These are phyloP conservation scores for Paramecium pentaurelia DNA, from an alignment of 73 alveolate species.

Conservation along the genomic window DNA sequence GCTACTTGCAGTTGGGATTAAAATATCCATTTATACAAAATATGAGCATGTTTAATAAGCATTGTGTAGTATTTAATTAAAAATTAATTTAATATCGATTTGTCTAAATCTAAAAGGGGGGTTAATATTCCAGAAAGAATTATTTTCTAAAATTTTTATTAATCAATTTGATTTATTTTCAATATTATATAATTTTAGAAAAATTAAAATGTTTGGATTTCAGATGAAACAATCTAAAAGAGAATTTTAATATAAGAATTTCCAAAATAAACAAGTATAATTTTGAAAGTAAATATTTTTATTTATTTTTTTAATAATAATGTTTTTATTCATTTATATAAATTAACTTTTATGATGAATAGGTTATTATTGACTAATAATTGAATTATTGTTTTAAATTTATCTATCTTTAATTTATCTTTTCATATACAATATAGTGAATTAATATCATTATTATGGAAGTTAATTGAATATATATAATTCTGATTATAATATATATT, in stretches of 20 bases:
- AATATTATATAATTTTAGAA: too few species aligned
- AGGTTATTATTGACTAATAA: too few species aligned
- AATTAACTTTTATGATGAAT: too few species aligned
- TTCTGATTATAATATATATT: background rate
- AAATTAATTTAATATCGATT: background rate
- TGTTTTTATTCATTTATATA: too few species aligned
- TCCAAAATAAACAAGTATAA: background rate
- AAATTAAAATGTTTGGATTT: background rate
- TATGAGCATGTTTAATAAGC: background rate
- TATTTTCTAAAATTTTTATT: background rate
- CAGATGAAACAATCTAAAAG: background rate
- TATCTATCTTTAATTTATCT: background rate
- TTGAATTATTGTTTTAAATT: too few species aligned
- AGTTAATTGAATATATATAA: background rate
- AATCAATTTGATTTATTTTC: background rate
- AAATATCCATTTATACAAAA: conserved; percentile 16
- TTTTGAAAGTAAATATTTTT: background rate
- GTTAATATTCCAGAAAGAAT: background rate
- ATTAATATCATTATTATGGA: background rate
- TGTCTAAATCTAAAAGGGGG: background rate
- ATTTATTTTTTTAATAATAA: background rate
- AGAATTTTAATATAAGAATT: too few species aligned
- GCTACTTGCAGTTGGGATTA: conserved; percentile 45
- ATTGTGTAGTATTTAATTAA: background rate
- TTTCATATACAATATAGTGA: background rate